phyloP scores from a whole-genome alignment of 2,329 filamentous ascomycete genomes.

The Penicillium corylophilum region DNA sequence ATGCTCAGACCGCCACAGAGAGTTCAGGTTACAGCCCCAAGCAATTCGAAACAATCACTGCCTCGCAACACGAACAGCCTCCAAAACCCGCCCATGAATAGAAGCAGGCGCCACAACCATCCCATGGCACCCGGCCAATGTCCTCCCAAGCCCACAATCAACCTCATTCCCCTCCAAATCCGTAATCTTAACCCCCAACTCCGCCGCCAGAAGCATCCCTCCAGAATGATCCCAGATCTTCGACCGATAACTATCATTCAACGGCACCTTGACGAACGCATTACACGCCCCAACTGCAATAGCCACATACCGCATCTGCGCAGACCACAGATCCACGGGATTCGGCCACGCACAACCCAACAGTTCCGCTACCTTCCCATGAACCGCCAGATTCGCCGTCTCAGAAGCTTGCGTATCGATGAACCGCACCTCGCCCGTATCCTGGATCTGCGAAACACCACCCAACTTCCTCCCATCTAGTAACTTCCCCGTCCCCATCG shows the following conservation, averaged over 20 bases:
- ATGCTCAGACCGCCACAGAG: background rate
- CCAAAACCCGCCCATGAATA: conserved; percentile 34
- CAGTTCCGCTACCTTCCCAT: conserved; percentile 39
- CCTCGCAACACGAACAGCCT: conserved; percentile 27
- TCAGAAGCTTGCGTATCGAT: conserved; percentile 44
- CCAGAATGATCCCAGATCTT: conserved; percentile 59
- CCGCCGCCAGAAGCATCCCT: conserved; percentile 52
- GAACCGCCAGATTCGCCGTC: conserved; percentile 40
- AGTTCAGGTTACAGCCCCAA: too few species aligned
- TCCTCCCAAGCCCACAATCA: conserved; percentile 48
- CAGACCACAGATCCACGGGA: conserved; percentile 52
- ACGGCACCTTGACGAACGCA: conserved; percentile 51
- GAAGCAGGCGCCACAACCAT: conserved; percentile 43
- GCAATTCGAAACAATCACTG: too few species aligned
- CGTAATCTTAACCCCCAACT: conserved; percentile 52
- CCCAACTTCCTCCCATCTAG: conserved; percentile 34
- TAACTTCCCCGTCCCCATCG: conserved; percentile 36
- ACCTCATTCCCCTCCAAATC: conserved; percentile 53
- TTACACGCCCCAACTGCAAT: conserved; percentile 50
- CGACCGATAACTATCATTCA: conserved; percentile 44
- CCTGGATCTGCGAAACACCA: conserved; percentile 22
- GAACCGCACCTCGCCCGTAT: conserved; percentile 42
- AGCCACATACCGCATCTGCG: conserved; percentile 56
- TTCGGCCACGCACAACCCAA: conserved; percentile 48
- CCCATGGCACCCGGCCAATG: conserved; percentile 40